Conservation (phyloP, 768 basidiomycete species). For the Kwoniella shandongensis region DNA sequence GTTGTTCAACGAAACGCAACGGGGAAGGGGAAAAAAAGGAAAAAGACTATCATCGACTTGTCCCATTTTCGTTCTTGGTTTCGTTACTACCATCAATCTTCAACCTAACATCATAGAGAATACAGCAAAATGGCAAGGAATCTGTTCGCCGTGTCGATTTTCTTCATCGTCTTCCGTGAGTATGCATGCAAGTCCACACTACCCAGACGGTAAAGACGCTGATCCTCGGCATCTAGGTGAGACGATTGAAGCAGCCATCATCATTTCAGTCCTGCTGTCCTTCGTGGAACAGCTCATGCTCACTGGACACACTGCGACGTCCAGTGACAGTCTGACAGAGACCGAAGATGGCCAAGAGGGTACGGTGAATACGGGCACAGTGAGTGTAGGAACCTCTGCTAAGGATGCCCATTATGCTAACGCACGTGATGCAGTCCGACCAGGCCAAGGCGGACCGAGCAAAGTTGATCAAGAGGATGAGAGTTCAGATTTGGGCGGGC, state of each 20-base stretch:
- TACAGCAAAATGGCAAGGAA: conserved; percentile 62
- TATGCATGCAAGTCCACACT: too few species aligned
- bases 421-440: neutral
- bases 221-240: conserved; percentile 56
- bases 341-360: conserved; percentile 1
- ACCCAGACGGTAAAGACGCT: neutral
- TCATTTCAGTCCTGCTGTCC: conserved; percentile 85
- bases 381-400: too few species aligned
- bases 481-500: conserved; percentile 73
- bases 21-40: too few species aligned
- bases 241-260: conserved; percentile 87
- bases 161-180: conserved; percentile 87
- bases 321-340: conserved; percentile 1
- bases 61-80: too few species aligned
- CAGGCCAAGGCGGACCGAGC: conserved; percentile 9
- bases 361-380: too few species aligned
- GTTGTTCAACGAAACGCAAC: too few species aligned
- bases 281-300: conserved; percentile 72
- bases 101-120: neutral
- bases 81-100: too few species aligned
- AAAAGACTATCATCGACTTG: too few species aligned
- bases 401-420: neutral
- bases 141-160: conserved; percentile 86
- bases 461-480: conserved; percentile 61
- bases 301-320: conserved; percentile 27